Conservation (phyloP, 208 protist species). For the Vickermania ingenoplastis region DNA sequence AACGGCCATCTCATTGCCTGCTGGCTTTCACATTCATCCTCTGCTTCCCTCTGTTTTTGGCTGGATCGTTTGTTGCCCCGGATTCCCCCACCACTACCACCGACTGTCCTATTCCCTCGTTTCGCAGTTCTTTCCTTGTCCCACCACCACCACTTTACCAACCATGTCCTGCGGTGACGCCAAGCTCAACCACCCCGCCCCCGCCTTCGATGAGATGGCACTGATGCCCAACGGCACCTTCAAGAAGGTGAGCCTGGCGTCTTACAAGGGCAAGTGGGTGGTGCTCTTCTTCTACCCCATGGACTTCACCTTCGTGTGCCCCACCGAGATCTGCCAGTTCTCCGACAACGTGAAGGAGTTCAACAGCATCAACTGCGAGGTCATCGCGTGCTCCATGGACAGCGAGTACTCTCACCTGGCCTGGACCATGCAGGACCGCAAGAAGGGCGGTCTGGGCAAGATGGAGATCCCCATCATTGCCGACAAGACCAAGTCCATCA, state of each 20-base stretch:
- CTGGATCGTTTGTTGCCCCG: not conserved
- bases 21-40: not conserved
- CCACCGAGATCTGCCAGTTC: constrained; percentile 96
- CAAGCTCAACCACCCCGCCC: constrained; percentile 76
- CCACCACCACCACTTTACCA: constrained; percentile 4
- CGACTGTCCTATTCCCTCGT: not conserved
- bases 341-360: constrained; percentile 89
- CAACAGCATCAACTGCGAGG: constrained; percentile 71
- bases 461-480: constrained; percentile 94
- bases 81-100: not conserved
- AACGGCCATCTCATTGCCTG: no score
- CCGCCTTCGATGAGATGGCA: constrained; percentile 83
- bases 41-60: not conserved
- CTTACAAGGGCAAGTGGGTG: constrained; percentile 92
- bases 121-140: not conserved
- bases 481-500: constrained; percentile 92
- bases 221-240: constrained; percentile 92
- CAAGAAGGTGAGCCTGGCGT: constrained; percentile 81
- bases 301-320: constrained; percentile 97
- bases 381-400: constrained; percentile 91
- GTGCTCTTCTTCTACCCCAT: constrained; percentile 96
- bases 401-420: constrained; percentile 93
- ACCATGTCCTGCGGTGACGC: constrained; percentile 41
- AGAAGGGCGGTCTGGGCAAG: constrained; percentile 94
- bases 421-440: constrained; percentile 92